These are phyloP conservation scores for Begonia peltatifolia DNA, from an alignment of 306 rosid genomes.

Conservation along the genomic window DNA sequence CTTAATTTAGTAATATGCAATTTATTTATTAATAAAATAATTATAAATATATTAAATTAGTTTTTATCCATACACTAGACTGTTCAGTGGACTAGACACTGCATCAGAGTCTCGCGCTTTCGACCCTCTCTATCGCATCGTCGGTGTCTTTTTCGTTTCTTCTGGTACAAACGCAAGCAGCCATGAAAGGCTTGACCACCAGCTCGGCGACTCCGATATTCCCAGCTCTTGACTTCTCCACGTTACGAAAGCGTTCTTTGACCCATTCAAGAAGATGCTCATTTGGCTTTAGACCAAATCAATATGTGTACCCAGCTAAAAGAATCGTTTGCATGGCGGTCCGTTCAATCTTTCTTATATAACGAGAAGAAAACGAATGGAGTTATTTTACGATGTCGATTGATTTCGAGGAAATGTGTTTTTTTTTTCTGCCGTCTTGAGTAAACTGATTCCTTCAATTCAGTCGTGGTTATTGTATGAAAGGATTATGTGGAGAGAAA, in stretches of 20 bases:
- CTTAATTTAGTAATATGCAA: too few species aligned
- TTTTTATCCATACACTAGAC: too few species aligned
- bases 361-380: not conserved
- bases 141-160: too few species aligned
- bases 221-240: conserved; percentile 13
- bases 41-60: too few species aligned
- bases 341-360: conserved; percentile 3
- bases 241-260: conserved; percentile 19
- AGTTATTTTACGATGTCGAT: not conserved
- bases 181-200: conserved; percentile 31
- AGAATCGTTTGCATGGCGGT: conserved; percentile 90
- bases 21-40: too few species aligned
- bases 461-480: too few species aligned
- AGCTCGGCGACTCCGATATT: conserved; percentile 41
- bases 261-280: conserved; percentile 18
- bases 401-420: not conserved
- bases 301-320: conserved; percentile 14
- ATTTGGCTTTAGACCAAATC: conserved; percentile 18
- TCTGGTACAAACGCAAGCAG: not conserved
- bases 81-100: too few species aligned
- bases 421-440: not conserved
- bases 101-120: too few species aligned
- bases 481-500: not conserved
- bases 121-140: too few species aligned
- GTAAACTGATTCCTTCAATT: too few species aligned